Evolutionary conservation across 2,329 filamentous ascomycete genomes (phyloP).

Genomic region (Chrysoporthe austroafricana): DNA sequence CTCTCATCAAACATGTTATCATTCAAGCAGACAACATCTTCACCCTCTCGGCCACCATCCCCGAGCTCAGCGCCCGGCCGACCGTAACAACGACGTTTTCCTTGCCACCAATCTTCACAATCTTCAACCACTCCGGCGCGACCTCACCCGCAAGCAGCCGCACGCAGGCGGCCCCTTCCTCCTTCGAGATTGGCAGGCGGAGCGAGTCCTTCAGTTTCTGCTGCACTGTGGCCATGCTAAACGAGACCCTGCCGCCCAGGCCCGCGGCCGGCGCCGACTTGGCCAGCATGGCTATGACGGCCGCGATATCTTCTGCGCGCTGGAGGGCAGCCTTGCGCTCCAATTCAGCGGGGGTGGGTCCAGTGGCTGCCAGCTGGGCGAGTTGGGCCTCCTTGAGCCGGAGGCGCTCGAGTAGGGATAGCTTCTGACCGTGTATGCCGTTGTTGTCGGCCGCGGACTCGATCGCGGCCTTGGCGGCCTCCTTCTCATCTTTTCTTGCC

Average conservation of each 20-base stretch:
- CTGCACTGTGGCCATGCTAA: slow-evolving; percentile 65
- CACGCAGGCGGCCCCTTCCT: slow-evolving; percentile 56
- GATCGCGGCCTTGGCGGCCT: slow-evolving; percentile 34
- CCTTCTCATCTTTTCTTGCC: slow-evolving; percentile 53
- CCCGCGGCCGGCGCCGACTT: slow-evolving; percentile 48
- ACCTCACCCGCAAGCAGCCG: slow-evolving; percentile 57
- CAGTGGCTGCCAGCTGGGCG: slow-evolving; percentile 45
- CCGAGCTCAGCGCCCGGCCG: slow-evolving; percentile 30
- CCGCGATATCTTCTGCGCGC: slow-evolving; percentile 68
- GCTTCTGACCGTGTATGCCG: slow-evolving; percentile 48
- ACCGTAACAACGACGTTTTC: slow-evolving; percentile 63
- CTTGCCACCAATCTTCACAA: slow-evolving; percentile 55
- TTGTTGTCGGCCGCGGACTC: slow-evolving; percentile 43
- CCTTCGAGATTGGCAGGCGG: slow-evolving; percentile 55
- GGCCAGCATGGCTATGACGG: slow-evolving; percentile 69
- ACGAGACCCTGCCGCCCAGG: slow-evolving; percentile 63
- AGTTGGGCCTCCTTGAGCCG: slow-evolving; percentile 68
- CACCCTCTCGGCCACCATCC: slow-evolving; percentile 32
- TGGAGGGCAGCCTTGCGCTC: slow-evolving; percentile 68
- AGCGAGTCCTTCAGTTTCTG: slow-evolving; percentile 72
- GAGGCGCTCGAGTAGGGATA: slow-evolving; percentile 76
- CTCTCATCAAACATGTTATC: background rate
- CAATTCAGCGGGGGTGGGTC: slow-evolving; percentile 58
- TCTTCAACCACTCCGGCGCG: slow-evolving; percentile 59
- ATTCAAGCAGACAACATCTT: slow-evolving; percentile 31